phyloP scores from a whole-genome alignment of 2,329 filamentous ascomycete species.

The Xylaria sp. region DNA sequence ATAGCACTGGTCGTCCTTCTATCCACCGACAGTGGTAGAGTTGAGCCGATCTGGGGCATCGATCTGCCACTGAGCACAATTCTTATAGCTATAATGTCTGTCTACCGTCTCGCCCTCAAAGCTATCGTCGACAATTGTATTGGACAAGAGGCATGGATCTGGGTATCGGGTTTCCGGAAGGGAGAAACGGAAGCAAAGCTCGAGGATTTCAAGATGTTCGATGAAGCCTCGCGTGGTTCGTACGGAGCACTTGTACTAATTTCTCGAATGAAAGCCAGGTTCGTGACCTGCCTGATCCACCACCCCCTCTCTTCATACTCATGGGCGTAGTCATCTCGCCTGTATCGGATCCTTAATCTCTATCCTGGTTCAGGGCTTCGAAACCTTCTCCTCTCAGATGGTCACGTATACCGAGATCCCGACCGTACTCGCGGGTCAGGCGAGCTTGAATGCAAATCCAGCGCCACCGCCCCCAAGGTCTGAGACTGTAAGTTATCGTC shows the following conservation, averaged over 20 bases:
- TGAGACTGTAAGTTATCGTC: conserved; percentile 43
- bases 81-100: conserved; percentile 53
- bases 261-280: conserved; percentile 53
- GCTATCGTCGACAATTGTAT: conserved; percentile 52
- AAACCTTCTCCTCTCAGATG: conserved; percentile 55
- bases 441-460: conserved; percentile 35
- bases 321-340: conserved; percentile 49
- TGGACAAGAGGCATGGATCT: conserved; percentile 55
- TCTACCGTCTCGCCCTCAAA: conserved; percentile 52
- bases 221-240: conserved; percentile 53
- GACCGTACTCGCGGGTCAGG: conserved; percentile 37
- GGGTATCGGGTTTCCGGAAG: conserved; percentile 52
- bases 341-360: conserved; percentile 54
- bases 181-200: conserved; percentile 49
- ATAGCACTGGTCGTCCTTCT: conserved; percentile 48
- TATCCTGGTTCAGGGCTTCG: conserved; percentile 53
- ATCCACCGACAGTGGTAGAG: conserved; percentile 47
- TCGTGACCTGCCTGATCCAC: conserved; percentile 12
- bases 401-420: conserved; percentile 50
- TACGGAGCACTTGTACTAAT: conserved; percentile 51
- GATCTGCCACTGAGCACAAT: conserved; percentile 51
- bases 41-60: conserved; percentile 47
- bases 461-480: conserved; percentile 49
- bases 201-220: conserved; percentile 55
- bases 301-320: conserved; percentile 1